These are phyloP conservation scores for Hypholoma fasciculare DNA, from an alignment of 768 basidiomycete genomes.

Conservation along the genomic window DNA sequence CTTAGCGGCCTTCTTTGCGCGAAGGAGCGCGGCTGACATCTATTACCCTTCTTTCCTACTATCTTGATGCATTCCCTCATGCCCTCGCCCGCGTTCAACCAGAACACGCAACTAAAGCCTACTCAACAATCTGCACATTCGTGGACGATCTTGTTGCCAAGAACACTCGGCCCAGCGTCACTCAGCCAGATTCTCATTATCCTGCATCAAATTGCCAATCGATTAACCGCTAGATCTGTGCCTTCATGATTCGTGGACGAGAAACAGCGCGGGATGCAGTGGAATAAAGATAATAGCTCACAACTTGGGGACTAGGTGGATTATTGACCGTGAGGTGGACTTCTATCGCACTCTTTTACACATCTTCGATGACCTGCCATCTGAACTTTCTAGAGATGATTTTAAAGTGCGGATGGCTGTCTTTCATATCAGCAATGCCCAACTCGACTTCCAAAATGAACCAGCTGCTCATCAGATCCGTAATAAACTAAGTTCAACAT, in stretches of 20 bases:
- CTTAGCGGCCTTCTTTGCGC: slow-evolving; percentile 56
- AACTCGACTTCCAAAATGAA: slow-evolving; percentile 47
- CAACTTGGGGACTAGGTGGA: slow-evolving; percentile 74
- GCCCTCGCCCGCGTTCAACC: slow-evolving; percentile 68
- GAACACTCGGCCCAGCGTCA: slow-evolving; percentile 44
- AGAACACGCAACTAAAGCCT: slow-evolving; percentile 60
- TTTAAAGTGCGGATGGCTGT: slow-evolving; percentile 72
- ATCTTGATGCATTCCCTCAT: slow-evolving; percentile 77
- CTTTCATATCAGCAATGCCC: slow-evolving; percentile 57
- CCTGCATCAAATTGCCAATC: slow-evolving; percentile 78
- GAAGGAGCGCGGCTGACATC: slow-evolving; percentile 55
- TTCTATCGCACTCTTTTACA: slow-evolving; percentile 88
- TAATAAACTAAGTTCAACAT: slow-evolving; percentile 70
- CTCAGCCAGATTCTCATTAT: slow-evolving; percentile 59
- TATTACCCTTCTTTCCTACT: slow-evolving; percentile 61
- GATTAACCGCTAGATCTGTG: slow-evolving; percentile 87
- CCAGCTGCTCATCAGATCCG: slow-evolving; percentile 37
- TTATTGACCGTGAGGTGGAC: slow-evolving; percentile 85
- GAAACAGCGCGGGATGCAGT: slow-evolving; percentile 86
- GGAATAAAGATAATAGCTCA: slow-evolving; percentile 84
- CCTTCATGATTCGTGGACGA: slow-evolving; percentile 87
- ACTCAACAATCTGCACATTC: slow-evolving; percentile 59
- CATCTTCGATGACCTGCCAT: slow-evolving; percentile 92
- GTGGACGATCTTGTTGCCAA: slow-evolving; percentile 67
- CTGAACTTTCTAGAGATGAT: slow-evolving; percentile 82